Base-by-base conservation (phyloP, 1,284 basidiomycete genomes). In the Neolentinus lepideus region DNA sequence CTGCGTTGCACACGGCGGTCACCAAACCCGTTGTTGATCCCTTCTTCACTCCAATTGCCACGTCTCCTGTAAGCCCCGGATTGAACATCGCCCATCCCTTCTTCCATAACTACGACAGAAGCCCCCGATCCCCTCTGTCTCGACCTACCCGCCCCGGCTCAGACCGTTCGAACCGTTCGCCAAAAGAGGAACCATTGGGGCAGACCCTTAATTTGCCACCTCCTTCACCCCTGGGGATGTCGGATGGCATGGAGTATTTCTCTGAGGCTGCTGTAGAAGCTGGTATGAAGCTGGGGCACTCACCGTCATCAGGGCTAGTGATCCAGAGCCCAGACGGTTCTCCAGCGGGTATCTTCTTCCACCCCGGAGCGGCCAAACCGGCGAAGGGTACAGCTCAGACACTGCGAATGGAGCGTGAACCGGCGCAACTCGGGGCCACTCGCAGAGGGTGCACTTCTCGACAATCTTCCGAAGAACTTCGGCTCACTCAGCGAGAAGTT, bases 281-380 rank as follows among this genome's bases (percentile, higher is more conserved):
- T 1, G 84, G 83, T 10, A 76, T 82, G 54, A 85, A 87, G 63
- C 77, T 90, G 6, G 86, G 89, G 3, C 75, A 81, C 2, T 88
- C 90, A 0, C 88, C 90, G 0, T 89, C 90, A 1, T 88, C 90
- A 2, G 96, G 96, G 0, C 80, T 98, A 21, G 81, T 98, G 46
- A 88, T 99, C 53, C 92, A 95, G 61, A 92, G 87, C 65, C 92
- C 92, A 0, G 93, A 97, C 66, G 96, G 96, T 0, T 85, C 94
- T 59, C 91, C 94, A 0, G 84, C 92, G 21, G 95, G 94, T 4
- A 95, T 99, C 60, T 93, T 94, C 72, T 99, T 99, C 71, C 90
- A 95, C 62, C 96, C 96, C 0, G 75, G 79, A 22, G 66, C 74
- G 3, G 82, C 78, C 56, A 72, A 64, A 51, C 51, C 65, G 3